phyloP scores from a whole-genome alignment of 2,329 filamentous ascomycete species.

The Fusarium coicis region DNA sequence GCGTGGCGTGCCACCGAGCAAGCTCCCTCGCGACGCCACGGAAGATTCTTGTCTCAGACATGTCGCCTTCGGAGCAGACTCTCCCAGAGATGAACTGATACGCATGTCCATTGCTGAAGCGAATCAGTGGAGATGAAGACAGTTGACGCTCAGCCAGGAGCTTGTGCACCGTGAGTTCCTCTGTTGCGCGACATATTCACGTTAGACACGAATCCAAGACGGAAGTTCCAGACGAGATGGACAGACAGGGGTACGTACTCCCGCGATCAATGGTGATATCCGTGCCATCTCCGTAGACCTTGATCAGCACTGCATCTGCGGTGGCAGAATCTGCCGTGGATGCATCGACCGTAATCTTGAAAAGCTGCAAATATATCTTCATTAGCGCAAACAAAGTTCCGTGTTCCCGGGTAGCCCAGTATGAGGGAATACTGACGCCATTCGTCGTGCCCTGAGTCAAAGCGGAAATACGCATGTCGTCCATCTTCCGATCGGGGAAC shows the following conservation, averaged over 20 bases:
- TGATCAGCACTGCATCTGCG: conserved; percentile 23
- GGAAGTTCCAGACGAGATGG: conserved; percentile 1
- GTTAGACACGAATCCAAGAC: conserved; percentile 20
- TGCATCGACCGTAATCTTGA: conserved; percentile 23
- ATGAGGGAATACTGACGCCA: conserved; percentile 17
- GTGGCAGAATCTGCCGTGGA: background rate
- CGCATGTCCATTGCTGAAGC: conserved; percentile 36
- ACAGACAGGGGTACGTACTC: conserved; percentile 13
- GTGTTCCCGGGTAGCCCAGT: background rate
- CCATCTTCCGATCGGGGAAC: conserved; percentile 10
- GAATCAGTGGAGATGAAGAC: conserved; percentile 30
- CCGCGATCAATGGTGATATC: conserved; percentile 37
- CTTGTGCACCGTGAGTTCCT: conserved; percentile 36
- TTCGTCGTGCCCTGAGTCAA: conserved; percentile 38
- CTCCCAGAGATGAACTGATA: conserved; percentile 31
- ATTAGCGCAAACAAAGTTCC: background rate
- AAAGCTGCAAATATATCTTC: conserved; percentile 14
- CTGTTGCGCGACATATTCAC: background rate
- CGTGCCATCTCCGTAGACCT: conserved; percentile 39
- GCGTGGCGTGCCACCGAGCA: conserved; percentile 30
- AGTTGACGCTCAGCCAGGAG: conserved; percentile 30
- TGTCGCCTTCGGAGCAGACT: conserved; percentile 27
- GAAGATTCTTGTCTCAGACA: conserved; percentile 23
- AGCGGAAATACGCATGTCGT: conserved; percentile 6
- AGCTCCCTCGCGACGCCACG: conserved; percentile 36